Percentiles rank a stretch among this genome's conserved stretches.
These are phyloP conservation scores for Endotrypanum monterogeii DNA, from an alignment of 208 protist species.

Conservation along the genomic window DNA sequence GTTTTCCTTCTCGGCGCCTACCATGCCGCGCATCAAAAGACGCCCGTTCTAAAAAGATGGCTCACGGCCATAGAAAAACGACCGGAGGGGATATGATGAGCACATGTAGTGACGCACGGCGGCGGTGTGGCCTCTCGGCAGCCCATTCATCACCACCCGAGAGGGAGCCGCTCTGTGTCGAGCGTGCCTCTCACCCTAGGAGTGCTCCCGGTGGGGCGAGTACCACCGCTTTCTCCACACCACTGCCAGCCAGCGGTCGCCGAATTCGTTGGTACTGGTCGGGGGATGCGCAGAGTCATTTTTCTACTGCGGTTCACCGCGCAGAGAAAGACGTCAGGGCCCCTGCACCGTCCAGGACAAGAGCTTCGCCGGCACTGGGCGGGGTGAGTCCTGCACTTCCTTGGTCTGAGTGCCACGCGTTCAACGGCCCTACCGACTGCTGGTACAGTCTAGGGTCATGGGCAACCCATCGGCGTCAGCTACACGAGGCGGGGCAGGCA, in stretches of 20 bases:
- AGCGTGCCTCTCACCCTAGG: background rate
- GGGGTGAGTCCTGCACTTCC: conserved; percentile 22
- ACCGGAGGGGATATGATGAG: background rate
- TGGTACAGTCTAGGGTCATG: conserved; percentile 42
- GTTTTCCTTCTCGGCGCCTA: background rate
- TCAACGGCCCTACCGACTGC: conserved; percentile 46
- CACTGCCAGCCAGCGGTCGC: conserved; percentile 15
- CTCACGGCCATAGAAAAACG: too few relatives aligned
- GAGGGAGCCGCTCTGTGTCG: background rate
- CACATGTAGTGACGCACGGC: background rate
- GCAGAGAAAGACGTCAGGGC: background rate
- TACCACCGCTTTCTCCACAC: background rate
- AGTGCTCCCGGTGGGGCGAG: background rate
- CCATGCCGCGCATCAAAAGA: background rate
- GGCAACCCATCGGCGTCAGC: conserved; percentile 7
- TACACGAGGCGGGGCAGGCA: conserved; percentile 4
- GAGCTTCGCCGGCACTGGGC: background rate
- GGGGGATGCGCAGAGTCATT: conserved; percentile 22
- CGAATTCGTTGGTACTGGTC: conserved; percentile 39
- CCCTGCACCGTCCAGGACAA: background rate
- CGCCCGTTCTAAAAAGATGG: background rate
- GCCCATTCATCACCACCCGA: background rate
- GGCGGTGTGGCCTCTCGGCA: background rate
- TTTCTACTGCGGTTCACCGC: conserved; percentile 18
- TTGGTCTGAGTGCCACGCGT: conserved; percentile 43